Base-by-base conservation (phyloP, 2,329 filamentous ascomycete genomes). In the Plenodomus lindquistii region DNA sequence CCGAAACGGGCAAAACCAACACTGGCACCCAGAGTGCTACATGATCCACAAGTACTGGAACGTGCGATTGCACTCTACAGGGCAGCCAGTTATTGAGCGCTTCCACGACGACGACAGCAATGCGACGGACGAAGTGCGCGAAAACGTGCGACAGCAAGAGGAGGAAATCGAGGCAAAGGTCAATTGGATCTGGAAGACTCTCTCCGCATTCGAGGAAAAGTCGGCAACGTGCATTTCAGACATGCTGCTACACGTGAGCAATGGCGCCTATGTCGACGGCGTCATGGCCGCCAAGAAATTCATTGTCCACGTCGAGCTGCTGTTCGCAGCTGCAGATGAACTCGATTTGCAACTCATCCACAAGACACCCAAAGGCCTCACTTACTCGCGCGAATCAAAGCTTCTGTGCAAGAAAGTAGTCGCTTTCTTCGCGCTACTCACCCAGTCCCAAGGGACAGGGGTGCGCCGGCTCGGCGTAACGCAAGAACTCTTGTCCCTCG, bases 11-110 rank as follows among this genome's bases (percentile, higher is more conserved):
- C 89, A 96, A 70, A 97, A 97, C 69, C 94, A 99, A 68, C 94
- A 99, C 71, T 99, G 94, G 94, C 94, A 99, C 70, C 94, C 94
- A 2, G 94, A 99, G 74, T 99, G 94, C 74, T 99, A 99, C 75
- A 99, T 99, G 94, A 99, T 99, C 55, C 94, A 99, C 77, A 99
- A 99, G 68, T 99, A 97, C 74, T 99, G 94, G 94, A 99, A 97
- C 69, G 94, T 99, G 50, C 86, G 94, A 42, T 79, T 99, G 31
- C 75, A 77, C 52, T 72, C 74, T 4, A 72, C 73, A 13, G 73
- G 72, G 9, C 69, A 74, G 35, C 71, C 73, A 19, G 62, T 70
- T 36, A 57, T 69, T 5, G 71, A 75, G 37, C 60, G 67, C 35
- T 59, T 69, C 24, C 58, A 63, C 20, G 57, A 48, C 21, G 57